phyloP scores from a whole-genome alignment of 305 asterid species.

The Stenogyne calaminthoides region DNA sequence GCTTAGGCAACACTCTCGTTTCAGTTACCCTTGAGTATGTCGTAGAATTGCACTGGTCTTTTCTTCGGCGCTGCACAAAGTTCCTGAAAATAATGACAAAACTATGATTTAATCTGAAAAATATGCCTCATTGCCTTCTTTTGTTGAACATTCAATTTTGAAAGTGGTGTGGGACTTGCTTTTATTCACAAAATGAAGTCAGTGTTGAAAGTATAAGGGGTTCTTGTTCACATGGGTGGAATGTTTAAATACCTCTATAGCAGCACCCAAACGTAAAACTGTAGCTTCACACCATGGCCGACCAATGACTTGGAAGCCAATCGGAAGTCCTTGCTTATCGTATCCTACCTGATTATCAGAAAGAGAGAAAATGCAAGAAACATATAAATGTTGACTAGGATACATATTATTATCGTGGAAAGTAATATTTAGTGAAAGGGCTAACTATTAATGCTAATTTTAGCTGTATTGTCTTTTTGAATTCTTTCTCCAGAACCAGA shows the following conservation, averaged over 20 bases:
- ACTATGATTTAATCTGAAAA: not conserved
- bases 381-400: not conserved
- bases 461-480: not conserved
- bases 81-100: constrained; percentile 51
- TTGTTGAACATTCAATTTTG: not conserved
- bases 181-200: not conserved
- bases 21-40: constrained; percentile 67
- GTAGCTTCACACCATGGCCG: constrained; percentile 99
- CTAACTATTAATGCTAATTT: not conserved
- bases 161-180: not conserved
- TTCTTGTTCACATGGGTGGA: not conserved
- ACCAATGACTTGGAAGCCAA: constrained; percentile 90
- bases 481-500: constrained; percentile 3
- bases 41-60: constrained; percentile 76
- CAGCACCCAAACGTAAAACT: constrained; percentile 81
- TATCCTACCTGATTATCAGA: constrained; percentile 70
- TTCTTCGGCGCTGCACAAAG: constrained; percentile 64
- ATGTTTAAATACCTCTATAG: constrained; percentile 60
- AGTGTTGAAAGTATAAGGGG: constrained; percentile 7
- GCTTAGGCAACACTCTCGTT: not conserved
- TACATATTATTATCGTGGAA: not conserved
- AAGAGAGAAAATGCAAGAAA: not conserved
- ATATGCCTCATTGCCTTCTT: not conserved
- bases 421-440: not conserved
- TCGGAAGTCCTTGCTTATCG: constrained; percentile 95